Conservation (phyloP, 192 early-diverging fungal species). For the Diversispora epigaea region DNA sequence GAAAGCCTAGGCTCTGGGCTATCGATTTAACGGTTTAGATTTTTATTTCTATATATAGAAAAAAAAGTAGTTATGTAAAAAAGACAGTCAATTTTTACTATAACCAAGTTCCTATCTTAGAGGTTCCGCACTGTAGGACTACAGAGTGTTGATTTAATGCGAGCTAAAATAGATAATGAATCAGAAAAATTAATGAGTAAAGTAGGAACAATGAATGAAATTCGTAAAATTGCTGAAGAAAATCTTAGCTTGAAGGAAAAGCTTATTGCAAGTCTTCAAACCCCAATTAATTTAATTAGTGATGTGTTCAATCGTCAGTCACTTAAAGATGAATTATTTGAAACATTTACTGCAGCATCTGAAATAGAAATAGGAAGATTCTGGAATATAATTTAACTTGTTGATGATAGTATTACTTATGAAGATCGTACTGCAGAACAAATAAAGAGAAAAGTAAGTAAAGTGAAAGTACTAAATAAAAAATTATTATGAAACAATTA, state of each 20-base stretch:
- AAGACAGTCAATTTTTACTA: too few species aligned
- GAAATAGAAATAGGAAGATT: not conserved
- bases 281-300: not conserved
- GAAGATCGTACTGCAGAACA: not conserved
- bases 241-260: too few species aligned
- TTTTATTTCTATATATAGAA: too few species aligned
- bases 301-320: not conserved
- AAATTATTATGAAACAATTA: too few species aligned
- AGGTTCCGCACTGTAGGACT: too few species aligned
- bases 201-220: not conserved
- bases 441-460: not conserved
- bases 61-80: too few species aligned
- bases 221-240: too few species aligned
- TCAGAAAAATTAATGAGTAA: not conserved
- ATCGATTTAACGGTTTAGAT: too few species aligned
- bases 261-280: too few species aligned
- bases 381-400: not conserved
- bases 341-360: conserved; percentile 8
- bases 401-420: not conserved
- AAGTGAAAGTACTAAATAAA: not conserved
- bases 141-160: not conserved
- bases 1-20: too few species aligned
- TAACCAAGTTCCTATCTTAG: too few species aligned
- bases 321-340: not conserved
- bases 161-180: not conserved